Evolutionary conservation across 1,284 basidiomycete species (phyloP), one percentile per base, ranked within the genome.

Genomic region (Trichosporon sp.): DNA sequence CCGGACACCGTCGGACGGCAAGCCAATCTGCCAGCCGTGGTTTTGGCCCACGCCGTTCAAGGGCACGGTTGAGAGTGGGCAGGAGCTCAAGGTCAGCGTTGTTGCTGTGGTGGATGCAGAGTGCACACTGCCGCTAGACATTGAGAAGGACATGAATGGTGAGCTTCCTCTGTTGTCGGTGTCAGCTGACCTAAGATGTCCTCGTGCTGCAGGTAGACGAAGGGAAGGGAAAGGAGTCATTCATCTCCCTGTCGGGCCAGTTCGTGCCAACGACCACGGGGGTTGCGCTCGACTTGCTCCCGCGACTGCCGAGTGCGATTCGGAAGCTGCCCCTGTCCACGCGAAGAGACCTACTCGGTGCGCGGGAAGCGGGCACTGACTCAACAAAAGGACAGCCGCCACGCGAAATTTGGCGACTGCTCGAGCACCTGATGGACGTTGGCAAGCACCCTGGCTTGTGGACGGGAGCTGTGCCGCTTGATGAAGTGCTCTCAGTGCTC

Each of bases 161-260:
- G 36, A 62, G 71, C 59, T 27, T 2, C 3, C 11, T 19, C 14
- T 9, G 16, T 11, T 1, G 5, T 8, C 6, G 29, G 7, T 2
- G 0, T 6, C 14, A 34, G 36, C 56, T 60, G 58, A 60, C 36
- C 10, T 9, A 62, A 76, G 74, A 78, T 64, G 77, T 79, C 0
- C 68, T 79, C 6, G 76, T 79, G 0, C 58, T 79, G 25, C 73
- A 74, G 33, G 69, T 78, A 3, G 56, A 64, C 0, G 71, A 71
- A 19, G 75, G 77, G 1, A 76, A 74, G 63, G 76, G 77, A 2
- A 77, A 74, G 63, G 76, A 79, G 44, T 67, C 70, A 0, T 77
- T 78, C 65, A 70, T 78, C 37, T 72, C 76, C 1, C 56, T 79
- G 1, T 73, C 73, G 60, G 72, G 70, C 6, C 68, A 66, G 10